Evolutionary conservation across 2,329 filamentous ascomycete genomes (phyloP).

Genomic region (Trichoderma pleuroti): DNA sequence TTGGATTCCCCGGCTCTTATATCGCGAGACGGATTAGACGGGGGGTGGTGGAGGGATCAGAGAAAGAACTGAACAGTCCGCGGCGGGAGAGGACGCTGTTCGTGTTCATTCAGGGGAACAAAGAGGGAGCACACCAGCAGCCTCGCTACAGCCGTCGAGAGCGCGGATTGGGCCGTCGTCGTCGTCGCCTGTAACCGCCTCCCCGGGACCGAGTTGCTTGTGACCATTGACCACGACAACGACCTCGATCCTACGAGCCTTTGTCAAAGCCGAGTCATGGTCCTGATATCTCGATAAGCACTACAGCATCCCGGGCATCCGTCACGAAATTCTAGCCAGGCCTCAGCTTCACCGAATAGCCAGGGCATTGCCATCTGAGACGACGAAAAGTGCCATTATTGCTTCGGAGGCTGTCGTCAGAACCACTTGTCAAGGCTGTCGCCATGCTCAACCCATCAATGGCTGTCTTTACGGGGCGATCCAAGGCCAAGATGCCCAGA

Average conservation of each 20-base stretch:
- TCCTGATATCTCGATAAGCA: conserved; percentile 1
- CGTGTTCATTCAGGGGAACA: neutral
- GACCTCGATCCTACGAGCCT: neutral
- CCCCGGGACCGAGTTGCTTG: neutral
- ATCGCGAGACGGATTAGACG: neutral
- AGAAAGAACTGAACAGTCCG: neutral
- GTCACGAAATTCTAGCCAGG: neutral
- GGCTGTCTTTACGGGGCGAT: neutral
- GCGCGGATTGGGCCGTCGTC: neutral
- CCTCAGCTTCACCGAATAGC: neutral
- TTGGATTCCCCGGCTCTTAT: neutral
- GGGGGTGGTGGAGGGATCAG: conserved; percentile 11
- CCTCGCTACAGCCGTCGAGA: neutral
- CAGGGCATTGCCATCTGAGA: neutral
- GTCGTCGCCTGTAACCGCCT: neutral
- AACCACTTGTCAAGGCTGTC: neutral
- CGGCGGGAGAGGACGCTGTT: neutral
- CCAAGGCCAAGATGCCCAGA: neutral
- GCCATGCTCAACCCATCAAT: neutral
- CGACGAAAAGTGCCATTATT: neutral
- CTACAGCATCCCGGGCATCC: neutral
- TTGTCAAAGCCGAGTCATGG: neutral
- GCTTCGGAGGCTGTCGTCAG: neutral
- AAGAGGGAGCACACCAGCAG: neutral
- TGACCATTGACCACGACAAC: neutral